Conservation (phyloP, 306 rosid species). For the Sesbania bispinosa region DNA sequence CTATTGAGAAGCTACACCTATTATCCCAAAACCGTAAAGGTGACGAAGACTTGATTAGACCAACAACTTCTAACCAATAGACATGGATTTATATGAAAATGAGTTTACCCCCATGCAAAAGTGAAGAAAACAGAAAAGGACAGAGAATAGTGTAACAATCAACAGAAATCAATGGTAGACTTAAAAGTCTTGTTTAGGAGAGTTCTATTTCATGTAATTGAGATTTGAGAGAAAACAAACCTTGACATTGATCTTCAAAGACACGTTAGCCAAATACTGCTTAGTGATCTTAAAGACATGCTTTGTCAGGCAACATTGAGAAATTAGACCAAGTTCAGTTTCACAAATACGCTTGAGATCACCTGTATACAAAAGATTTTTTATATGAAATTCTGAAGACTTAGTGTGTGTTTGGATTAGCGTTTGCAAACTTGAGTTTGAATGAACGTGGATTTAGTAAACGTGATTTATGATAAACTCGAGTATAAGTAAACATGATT, state of each 20-base stretch:
- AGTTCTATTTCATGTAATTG: constrained; percentile 1
- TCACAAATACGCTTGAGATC: constrained; percentile 90
- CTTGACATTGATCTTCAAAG: constrained; percentile 87
- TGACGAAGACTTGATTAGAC: not conserved
- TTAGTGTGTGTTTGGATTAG: too few relatives aligned
- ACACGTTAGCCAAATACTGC: constrained; percentile 88
- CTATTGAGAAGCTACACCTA: not conserved
- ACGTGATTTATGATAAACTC: too few relatives aligned
- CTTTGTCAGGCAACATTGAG: constrained; percentile 92
- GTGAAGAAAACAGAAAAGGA: not conserved
- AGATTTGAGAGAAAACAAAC: constrained; percentile 32
- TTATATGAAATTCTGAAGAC: not conserved
- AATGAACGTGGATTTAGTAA: too few relatives aligned
- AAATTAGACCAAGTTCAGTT: constrained; percentile 89
- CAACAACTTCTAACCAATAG: not conserved
- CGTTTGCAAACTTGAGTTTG: too few relatives aligned
- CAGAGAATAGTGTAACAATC: not conserved
- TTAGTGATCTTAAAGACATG: constrained; percentile 78
- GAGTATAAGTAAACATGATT: too few relatives aligned
- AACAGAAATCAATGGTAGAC: not conserved
- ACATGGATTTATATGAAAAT: not conserved
- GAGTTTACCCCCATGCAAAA: not conserved
- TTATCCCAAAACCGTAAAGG: not conserved
- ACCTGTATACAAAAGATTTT: constrained; percentile 51
- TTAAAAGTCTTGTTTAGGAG: not conserved